Evolutionary conservation across 345 rosid species (phyloP).

Genomic region (Pistacia atlantica): DNA sequence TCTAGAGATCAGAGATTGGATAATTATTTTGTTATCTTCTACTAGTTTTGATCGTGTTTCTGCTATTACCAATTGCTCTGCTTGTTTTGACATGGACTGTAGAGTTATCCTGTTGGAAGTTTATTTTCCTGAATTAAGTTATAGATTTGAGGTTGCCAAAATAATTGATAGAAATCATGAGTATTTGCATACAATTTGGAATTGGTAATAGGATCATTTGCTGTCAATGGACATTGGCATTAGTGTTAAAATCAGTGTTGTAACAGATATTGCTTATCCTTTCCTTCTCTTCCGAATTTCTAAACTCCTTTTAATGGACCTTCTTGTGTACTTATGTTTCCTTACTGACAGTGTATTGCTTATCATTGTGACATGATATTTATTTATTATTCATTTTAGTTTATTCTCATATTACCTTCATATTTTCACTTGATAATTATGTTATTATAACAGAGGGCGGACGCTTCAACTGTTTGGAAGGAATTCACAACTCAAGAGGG

Average conservation of each 20-base stretch:
- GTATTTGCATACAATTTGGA: background rate
- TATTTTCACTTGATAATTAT: conserved; percentile 19
- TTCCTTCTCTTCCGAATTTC: background rate
- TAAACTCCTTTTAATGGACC: background rate
- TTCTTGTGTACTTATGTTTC: background rate
- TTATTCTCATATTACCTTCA: background rate
- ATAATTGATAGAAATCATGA: background rate
- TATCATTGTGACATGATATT: background rate
- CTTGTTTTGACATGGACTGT: background rate
- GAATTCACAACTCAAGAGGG: conserved; percentile 93
- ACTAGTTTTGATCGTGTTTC: background rate
- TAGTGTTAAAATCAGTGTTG: background rate
- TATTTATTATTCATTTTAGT: background rate
- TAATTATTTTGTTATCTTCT: background rate
- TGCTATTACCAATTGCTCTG: background rate
- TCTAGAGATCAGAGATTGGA: background rate
- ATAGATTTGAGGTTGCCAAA: background rate
- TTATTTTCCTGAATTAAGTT: background rate
- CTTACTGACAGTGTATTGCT: background rate
- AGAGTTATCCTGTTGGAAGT: background rate
- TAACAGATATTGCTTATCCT: background rate
- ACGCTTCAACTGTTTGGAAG: conserved; percentile 99
- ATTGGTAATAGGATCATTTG: background rate
- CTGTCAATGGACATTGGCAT: background rate
- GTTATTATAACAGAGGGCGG: conserved; percentile 72